Base-by-base conservation (phyloP, 192 early-diverging fungal species). In the Mortierella alpina region DNA sequence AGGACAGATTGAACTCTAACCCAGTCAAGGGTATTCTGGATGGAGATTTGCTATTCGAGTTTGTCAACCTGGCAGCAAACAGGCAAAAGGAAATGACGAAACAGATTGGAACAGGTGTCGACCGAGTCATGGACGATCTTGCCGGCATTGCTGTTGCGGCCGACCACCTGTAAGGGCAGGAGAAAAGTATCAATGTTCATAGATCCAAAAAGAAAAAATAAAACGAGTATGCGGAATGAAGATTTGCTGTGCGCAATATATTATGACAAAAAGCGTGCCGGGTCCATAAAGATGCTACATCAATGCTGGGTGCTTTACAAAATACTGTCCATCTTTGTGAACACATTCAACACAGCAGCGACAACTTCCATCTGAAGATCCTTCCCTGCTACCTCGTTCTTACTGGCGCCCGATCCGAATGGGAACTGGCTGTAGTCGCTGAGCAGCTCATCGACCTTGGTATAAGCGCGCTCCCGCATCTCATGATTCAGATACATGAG, bases 301-400 rank as follows among this genome's bases (percentile, higher is more conserved):
- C 31, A 31, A 31, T 31, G 31, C 31, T 31, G 31, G 31, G 31
- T 40, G 13, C 49, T 66, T 70, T 75, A 86, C 58, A 96, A 66
- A 86, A 96, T 91, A 68, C 86, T 89, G 82, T 95, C 94, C 95
- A 97, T 96, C 84, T 93, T 96, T 51, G 93, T 90, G 70, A 94
- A 91, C 40, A 97, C 95, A 72, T 90, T 89, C 63, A 96, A 83
- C n/a, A 97, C 95, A 2, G 92, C 89, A 7, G 92, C 91, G 51
- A 94, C 74, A 9, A 94, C 87, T 67, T 94, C 92, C 58, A 90
- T 77, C 20, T 89, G 89, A 75, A 92, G 82, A 39, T 88, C 87
- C 67, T 87, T 92, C 63, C 88, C 87, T 4, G 84, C 77, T 1
- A 79, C 72, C 42, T 91, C 73, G 50, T 86, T 86, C 69, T 91